A percentile compares a stretch with the other conserved stretches of the same genome.
These are phyloP conservation scores for Waltiozyma sp. DNA, from an alignment of 1,139 yeast species.

Conservation along the genomic window DNA sequence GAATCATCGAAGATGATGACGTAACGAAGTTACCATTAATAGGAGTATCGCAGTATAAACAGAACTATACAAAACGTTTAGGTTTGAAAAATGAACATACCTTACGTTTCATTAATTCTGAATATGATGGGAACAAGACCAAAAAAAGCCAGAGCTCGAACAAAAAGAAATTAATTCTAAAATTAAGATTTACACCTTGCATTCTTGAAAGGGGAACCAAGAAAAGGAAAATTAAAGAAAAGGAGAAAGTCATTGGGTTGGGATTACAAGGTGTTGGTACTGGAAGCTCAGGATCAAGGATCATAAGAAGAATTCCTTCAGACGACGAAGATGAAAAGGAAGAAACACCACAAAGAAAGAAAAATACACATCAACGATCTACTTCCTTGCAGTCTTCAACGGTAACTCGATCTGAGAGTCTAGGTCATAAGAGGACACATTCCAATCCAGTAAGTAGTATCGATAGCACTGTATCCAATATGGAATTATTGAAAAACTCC, in stretches of 20 bases:
- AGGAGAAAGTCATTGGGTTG: background rate
- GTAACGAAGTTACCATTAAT: background rate
- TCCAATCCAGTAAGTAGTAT: too few species aligned
- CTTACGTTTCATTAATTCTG: conserved; percentile 3
- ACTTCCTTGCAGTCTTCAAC: too few species aligned
- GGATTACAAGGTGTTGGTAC: background rate
- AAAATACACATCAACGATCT: too few species aligned
- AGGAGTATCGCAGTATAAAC: background rate
- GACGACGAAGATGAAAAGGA: background rate
- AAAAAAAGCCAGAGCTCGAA: too few species aligned
- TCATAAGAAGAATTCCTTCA: background rate
- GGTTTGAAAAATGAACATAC: background rate
- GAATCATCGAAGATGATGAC: background rate
- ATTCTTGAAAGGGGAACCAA: too few species aligned
- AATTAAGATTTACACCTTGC: too few species aligned
- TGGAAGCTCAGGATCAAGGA: background rate
- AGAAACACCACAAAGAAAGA: too few species aligned
- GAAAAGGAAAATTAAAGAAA: background rate
- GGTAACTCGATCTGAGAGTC: too few species aligned
- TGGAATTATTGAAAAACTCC: conserved; percentile 2
- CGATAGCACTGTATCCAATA: too few species aligned
- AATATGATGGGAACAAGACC: too few species aligned
- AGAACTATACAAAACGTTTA: background rate
- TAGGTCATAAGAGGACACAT: too few species aligned
- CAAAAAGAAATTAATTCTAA: background rate